Base-by-base conservation (phyloP, 2,329 filamentous ascomycete species). In the Aspergillus fructus region DNA sequence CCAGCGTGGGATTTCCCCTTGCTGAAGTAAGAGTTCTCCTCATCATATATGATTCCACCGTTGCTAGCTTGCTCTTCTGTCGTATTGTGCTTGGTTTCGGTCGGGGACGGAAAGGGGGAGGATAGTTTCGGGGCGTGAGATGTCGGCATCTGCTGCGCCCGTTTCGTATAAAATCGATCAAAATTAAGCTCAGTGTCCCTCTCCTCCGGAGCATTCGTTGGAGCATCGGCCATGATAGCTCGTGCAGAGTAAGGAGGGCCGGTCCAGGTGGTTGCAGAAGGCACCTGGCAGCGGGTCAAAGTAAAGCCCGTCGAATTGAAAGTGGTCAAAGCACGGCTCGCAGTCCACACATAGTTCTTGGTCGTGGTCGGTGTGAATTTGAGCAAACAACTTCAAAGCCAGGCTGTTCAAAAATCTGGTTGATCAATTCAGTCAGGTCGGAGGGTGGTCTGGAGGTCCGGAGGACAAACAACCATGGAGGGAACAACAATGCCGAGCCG, bases 101-200 rank as follows among this genome's bases (percentile, higher is more conserved):
- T 68, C 2, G 67, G 68, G 43, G 70, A 70, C 47, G 67, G 67
- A 49, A 71, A 66, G 9, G 68, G 64, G 9, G 70, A 68, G 13
- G 65, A 64, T 48, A 70, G 42, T 53, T 66, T 68, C 27, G 60
- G 49, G 33, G 49, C 60, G 49, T 63, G 65, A 13, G 64, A 64
- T 23, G 62, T 47, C 17, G 61, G 54, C 21, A 65, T 58, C 6
- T 60, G 60, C 21, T 66, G 65, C 33, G 62, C 60, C 11, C 56
- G 64, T 55, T 61, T 64, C 4, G 58, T 55, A 41, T 67, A 56
- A 11, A 62, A 54, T 23, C 60, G 64, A 57, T 61, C 51, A 13
- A 61, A 52, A 30, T 45, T 45, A 13, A 52, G 56, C 42, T 66
- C 64, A 39, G 61, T 42, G 49, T 59, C 64, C 59, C 57, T 63